phyloP scores from a whole-genome alignment of 345 rosid species.

The Eucalyptus marginata region DNA sequence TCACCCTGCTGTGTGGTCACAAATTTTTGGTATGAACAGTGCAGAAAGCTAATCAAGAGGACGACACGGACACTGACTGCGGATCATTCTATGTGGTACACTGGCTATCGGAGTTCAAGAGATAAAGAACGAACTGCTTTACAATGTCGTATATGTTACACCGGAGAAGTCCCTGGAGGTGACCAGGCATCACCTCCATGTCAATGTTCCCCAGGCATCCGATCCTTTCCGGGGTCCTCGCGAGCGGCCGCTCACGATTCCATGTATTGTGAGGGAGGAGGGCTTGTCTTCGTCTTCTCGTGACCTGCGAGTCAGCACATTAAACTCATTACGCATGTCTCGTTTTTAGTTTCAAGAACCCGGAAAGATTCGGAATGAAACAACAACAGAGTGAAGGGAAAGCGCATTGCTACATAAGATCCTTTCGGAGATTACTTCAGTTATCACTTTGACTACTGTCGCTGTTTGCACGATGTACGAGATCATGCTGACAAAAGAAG shows the following conservation, averaged over 20 bases:
- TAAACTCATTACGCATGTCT: neutral
- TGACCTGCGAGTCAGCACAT: conserved; percentile 27
- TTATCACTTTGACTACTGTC: neutral
- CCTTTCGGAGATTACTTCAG: neutral
- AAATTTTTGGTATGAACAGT: neutral
- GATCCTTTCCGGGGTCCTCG: neutral
- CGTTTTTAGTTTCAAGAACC: neutral
- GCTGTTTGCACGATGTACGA: neutral
- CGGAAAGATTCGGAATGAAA: neutral
- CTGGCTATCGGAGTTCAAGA: neutral
- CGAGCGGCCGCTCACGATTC: conserved; percentile 23
- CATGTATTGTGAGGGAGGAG: conserved; percentile 81
- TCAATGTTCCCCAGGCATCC: neutral
- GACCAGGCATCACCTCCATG: neutral
- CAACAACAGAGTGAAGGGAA: neutral
- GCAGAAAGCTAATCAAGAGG: neutral
- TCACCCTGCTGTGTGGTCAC: neutral
- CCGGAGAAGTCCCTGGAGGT: neutral
- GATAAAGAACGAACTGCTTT: neutral
- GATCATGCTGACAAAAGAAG: neutral
- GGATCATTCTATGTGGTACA: neutral
- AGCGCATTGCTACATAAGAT: neutral
- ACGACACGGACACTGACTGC: neutral
- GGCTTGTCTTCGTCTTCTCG: conserved; percentile 70
- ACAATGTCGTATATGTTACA: neutral